Percentiles rank a stretch among this genome's conserved stretches.
These are phyloP conservation scores for Fusarium circinatum DNA, from an alignment of 2,329 filamentous ascomycete species.

Conservation along the genomic window DNA sequence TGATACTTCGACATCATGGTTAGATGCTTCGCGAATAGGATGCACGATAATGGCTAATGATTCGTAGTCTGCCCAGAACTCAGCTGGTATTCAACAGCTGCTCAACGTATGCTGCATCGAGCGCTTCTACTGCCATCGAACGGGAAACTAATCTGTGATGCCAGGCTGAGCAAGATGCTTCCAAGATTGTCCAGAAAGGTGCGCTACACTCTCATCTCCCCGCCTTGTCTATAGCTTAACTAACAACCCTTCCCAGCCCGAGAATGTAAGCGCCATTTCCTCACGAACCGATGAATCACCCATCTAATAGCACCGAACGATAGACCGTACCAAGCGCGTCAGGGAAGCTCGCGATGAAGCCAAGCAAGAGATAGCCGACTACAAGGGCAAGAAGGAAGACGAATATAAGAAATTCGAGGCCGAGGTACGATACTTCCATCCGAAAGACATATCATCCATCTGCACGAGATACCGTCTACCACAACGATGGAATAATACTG, in stretches of 20 bases:
- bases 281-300: neutral
- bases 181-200: conserved; percentile 99
- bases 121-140: neutral
- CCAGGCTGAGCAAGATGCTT: conserved; percentile 95
- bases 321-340: conserved; percentile 88
- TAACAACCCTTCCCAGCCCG: conserved; percentile 65
- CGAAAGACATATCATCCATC: neutral
- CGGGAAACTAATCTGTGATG: conserved; percentile 3
- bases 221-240: conserved; percentile 24
- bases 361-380: conserved; percentile 96
- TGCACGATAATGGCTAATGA: conserved; percentile 39
- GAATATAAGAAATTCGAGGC: conserved; percentile 96
- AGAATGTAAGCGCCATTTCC: conserved; percentile 76
- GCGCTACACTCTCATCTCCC: conserved; percentile 44
- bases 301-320: conserved; percentile 9
- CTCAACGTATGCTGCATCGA: conserved; percentile 79
- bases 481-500: neutral
- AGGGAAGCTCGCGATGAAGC: conserved; percentile 96
- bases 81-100: conserved; percentile 96
- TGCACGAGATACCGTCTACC: neutral
- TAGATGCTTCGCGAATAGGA: conserved; percentile 14
- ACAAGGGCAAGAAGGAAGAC: conserved; percentile 87
- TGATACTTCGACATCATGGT: conserved; percentile 36
- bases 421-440: conserved; percentile 56
- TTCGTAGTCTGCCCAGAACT: conserved; percentile 93